Evolutionary conservation across 2,329 filamentous ascomycete genomes (phyloP).

Genomic region (Trichoderma sp.): DNA sequence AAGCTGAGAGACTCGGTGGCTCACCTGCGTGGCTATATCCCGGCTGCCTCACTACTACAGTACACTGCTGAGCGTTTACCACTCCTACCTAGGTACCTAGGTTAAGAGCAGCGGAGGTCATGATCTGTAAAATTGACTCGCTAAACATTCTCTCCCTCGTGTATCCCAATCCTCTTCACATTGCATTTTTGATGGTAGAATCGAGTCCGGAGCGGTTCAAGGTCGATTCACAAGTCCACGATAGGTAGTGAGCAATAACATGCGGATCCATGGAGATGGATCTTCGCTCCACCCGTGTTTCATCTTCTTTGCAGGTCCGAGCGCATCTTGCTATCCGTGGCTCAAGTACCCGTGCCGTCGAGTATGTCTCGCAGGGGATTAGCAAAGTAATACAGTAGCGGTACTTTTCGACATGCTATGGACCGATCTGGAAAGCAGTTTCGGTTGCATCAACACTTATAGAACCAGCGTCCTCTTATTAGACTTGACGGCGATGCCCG

Average conservation of each 20-base stretch:
- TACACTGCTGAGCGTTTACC: neutral
- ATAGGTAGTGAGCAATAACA: neutral
- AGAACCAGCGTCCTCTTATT: neutral
- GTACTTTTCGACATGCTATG: neutral
- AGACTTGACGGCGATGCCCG: neutral
- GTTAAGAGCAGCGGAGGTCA: neutral
- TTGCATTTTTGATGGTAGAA: neutral
- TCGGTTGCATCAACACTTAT: neutral
- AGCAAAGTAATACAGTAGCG: neutral
- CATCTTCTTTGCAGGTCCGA: slow-evolving; percentile 23
- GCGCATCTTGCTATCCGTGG: neutral
- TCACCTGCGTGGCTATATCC: neutral
- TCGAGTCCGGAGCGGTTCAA: neutral
- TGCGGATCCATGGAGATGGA: slow-evolving; percentile 20
- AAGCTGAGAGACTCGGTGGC: neutral
- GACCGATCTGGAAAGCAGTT: neutral
- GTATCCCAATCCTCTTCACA: neutral
- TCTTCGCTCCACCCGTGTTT: slow-evolving; percentile 29
- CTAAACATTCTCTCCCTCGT: neutral
- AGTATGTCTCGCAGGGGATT: neutral
- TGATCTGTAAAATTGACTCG: neutral
- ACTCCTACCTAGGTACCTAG: too few relatives aligned
- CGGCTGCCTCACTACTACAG: neutral
- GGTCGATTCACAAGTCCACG: neutral
- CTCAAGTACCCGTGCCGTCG: neutral